These are phyloP conservation scores for Dactylella cylindrospora DNA, from an alignment of 2,329 filamentous ascomycete species.

Conservation along the genomic window DNA sequence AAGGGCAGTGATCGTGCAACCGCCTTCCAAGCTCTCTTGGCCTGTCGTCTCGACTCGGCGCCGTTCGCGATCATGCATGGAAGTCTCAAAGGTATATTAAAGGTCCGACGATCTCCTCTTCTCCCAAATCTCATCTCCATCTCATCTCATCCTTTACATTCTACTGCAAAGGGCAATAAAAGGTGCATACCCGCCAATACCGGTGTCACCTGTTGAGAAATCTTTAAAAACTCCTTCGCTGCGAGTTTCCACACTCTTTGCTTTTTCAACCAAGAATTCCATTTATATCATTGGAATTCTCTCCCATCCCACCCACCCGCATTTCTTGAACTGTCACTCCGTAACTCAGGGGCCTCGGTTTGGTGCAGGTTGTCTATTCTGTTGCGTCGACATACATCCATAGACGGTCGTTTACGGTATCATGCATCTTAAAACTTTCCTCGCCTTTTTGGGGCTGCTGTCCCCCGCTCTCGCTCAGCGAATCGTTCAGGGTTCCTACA, in stretches of 20 bases:
- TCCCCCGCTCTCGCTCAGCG: constrained; percentile 42
- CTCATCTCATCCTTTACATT: constrained; percentile 13
- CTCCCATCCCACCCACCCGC: background rate
- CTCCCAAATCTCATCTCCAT: constrained; percentile 21
- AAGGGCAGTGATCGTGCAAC: constrained; percentile 34
- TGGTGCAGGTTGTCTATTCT: constrained; percentile 7
- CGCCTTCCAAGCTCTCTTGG: constrained; percentile 10
- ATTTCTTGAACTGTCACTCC: background rate
- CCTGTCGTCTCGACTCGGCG: constrained; percentile 18
- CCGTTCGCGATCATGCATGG: background rate
- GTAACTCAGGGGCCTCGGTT: constrained; percentile 7
- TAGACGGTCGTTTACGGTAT: constrained; percentile 20
- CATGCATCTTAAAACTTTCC: constrained; percentile 42
- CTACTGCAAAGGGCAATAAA: constrained; percentile 5
- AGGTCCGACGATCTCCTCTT: constrained; percentile 27
- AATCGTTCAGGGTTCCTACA: constrained; percentile 40
- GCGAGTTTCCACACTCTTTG: constrained; percentile 5
- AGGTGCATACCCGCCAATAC: constrained; percentile 20
- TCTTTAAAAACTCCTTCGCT: constrained; percentile 21
- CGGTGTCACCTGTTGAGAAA: constrained; percentile 29
- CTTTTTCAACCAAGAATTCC: constrained; percentile 11
- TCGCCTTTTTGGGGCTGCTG: constrained; percentile 40
- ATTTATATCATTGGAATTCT: constrained; percentile 21
- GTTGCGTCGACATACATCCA: constrained; percentile 2
- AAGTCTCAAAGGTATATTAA: constrained; percentile 29